A percentile compares a stretch with the other conserved stretches of the same genome.
Evolutionary conservation across 192 early-diverging fungal species (phyloP).

Genomic region (Entomortierella lignicola): DNA sequence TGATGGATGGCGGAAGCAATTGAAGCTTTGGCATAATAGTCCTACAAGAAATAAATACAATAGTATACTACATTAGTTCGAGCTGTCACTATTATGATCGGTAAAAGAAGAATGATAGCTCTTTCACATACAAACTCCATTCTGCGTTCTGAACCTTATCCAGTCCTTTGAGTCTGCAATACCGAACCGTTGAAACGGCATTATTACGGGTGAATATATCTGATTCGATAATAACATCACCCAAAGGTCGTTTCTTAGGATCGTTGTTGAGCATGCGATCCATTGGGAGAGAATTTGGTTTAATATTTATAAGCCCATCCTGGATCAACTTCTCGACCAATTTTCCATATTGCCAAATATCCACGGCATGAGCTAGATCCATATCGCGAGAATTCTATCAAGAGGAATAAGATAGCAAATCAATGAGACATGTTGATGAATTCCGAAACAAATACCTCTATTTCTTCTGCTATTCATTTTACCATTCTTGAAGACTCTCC

Average conservation of each 20-base stretch:
- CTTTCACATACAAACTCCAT: constrained; percentile 37
- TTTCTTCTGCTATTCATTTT: constrained; percentile 1
- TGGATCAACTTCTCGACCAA: constrained; percentile 39
- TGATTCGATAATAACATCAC: constrained; percentile 38
- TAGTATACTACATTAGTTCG: no score
- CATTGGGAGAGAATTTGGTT: constrained; percentile 18
- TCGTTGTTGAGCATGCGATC: constrained; percentile 26
- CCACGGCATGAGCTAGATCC: constrained; percentile 26
- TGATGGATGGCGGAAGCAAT: constrained; percentile 36
- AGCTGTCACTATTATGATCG: no score
- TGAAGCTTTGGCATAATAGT: constrained; percentile 40
- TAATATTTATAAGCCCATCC: constrained; percentile 30
- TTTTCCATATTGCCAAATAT: constrained; percentile 51
- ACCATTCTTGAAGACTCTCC: constrained; percentile 11
- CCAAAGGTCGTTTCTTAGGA: constrained; percentile 26
- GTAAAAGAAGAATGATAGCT: neutral
- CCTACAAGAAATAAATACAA: no score
- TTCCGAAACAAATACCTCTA: no score
- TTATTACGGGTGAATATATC: constrained; percentile 32
- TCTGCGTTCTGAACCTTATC: constrained; percentile 42
- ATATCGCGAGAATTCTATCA: constrained; percentile 13
- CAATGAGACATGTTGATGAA: no score
- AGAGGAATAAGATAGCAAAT: neutral
- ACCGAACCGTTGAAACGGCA: constrained; percentile 39
- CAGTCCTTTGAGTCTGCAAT: constrained; percentile 49